Evolutionary conservation across 306 rosid species (phyloP), one percentile per base, ranked within the genome.

Genomic region (Delonix regia): DNA sequence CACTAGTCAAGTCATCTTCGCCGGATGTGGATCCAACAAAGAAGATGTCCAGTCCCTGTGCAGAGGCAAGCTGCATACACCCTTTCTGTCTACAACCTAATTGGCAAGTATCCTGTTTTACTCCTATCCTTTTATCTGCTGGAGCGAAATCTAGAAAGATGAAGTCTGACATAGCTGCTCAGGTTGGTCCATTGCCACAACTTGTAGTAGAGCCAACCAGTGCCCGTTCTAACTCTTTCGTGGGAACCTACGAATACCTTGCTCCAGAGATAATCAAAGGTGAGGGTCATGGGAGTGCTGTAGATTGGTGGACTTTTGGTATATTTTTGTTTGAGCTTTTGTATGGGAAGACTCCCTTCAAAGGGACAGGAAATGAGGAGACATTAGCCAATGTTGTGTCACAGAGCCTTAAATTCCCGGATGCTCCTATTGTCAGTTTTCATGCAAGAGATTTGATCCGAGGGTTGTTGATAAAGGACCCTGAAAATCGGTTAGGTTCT

Each of bases 251-350:
- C 48, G 98, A 96, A 73, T 96, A 96, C 89, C 98, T 96, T 19
- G 94, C 99, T 69, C 98, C 99, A 0, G 99, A 96, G 90, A 93
- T 95, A 74, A 83, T 95, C 83, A 93, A 90, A 70, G 90, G 96
- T 0, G 91, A 93, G 63, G 90, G 97, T 69, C 99, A 95, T 49
- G 99, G 99, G 47, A 95, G 86, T 69, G 89, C 98, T 2, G 99
- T 93, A 34, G 98, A 93, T 84, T 93, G 99, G 99, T 93, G 99
- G 99, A 91, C 98, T 21, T 89, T 87, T n/a, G 99, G 99, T 68
- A 89, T 95, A 74, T 85, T 95, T 71, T 74, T 95, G 76, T 95
- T 92, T 22, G 99, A 95, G 89, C 89, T 95, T 71, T 83, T 95
- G 21, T 95, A 95, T 55, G 99, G 99, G 19, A 95, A 82, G 85